A percentile compares a stretch with the other conserved stretches of the same genome.
Conservation (phyloP, 345 rosid genomes). For the Eucalyptus victrix region DNA sequence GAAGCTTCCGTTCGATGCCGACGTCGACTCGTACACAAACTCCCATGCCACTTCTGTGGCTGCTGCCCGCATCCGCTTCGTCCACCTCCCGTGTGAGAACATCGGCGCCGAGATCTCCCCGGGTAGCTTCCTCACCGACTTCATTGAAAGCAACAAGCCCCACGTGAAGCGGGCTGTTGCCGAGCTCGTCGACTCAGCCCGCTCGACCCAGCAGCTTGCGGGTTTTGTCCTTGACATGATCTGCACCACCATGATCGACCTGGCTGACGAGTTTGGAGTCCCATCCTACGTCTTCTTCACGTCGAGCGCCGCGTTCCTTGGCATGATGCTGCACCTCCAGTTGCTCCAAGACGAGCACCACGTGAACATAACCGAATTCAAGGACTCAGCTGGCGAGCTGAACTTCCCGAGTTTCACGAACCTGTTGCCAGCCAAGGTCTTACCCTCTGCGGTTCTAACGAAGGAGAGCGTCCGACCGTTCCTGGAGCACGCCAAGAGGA, state of each 20-base stretch:
- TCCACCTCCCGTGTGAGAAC: not conserved
- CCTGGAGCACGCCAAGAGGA: not conserved
- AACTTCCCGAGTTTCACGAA: slow-evolving; percentile 9
- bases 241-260: slow-evolving; percentile 11
- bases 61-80: not conserved
- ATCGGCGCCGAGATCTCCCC: not conserved
- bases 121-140: not conserved
- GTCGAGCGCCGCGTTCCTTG: slow-evolving; percentile 14
- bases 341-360: not conserved
- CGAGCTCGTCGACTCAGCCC: not conserved
- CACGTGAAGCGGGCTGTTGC: not conserved
- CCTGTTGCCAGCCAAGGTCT: slow-evolving; percentile 15
- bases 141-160: not conserved
- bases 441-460: slow-evolving; percentile 5
- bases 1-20: not conserved
- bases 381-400: slow-evolving; percentile 5
- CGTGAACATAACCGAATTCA: not conserved
- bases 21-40: not conserved
- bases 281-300: slow-evolving; percentile 22
- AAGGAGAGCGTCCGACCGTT: not conserved
- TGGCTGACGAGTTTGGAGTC: slow-evolving; percentile 14
- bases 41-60: not conserved
- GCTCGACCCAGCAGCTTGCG: not conserved
- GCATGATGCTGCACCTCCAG: not conserved
- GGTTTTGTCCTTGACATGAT: slow-evolving; percentile 21